Percentiles rank a stretch among this genome's conserved stretches.
Conservation (phyloP, 1,284 basidiomycete species). For the Boletus sp. region DNA sequence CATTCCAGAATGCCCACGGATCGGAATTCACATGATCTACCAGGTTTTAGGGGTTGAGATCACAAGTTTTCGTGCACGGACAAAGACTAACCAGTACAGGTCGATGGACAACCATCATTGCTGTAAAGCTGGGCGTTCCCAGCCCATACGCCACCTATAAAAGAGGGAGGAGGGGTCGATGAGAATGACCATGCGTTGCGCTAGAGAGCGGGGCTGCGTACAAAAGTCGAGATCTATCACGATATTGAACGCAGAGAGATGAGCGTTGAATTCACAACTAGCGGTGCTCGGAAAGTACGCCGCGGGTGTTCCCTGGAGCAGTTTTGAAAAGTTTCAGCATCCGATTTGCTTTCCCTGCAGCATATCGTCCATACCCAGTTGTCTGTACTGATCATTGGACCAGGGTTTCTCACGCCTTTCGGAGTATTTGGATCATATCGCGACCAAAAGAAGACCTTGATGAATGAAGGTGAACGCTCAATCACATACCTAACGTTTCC, state of each 20-base stretch:
- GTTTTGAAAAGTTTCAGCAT: not conserved
- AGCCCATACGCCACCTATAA: constrained; percentile 40
- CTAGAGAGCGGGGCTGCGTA: constrained; percentile 13
- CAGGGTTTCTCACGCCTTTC: constrained; percentile 16
- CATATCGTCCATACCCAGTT: constrained; percentile 20
- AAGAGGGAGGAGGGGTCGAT: not conserved
- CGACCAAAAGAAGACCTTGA: constrained; percentile 27
- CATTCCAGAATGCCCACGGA: constrained; percentile 14
- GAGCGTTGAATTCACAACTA: constrained; percentile 18
- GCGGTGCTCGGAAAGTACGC: constrained; percentile 24
- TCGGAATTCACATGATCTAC: constrained; percentile 17
- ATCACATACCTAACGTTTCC: constrained; percentile 26
- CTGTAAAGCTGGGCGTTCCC: constrained; percentile 30
- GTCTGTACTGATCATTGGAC: constrained; percentile 19
- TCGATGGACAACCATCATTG: constrained; percentile 33
- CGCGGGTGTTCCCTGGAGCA: constrained; percentile 16
- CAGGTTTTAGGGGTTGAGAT: not conserved
- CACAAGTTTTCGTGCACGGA: not conserved
- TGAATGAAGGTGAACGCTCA: constrained; percentile 23
- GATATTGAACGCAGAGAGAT: constrained; percentile 23
- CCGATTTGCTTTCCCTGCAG: too few relatives aligned
- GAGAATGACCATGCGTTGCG: not conserved
- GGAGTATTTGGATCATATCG: constrained; percentile 16
- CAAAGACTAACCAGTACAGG: constrained; percentile 30
- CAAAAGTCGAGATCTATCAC: constrained; percentile 26